Evolutionary conservation across 352 stramenopile genomes (phyloP), one percentile per base, ranked within the genome.

Genomic region (Phytophthora kernoviae): DNA sequence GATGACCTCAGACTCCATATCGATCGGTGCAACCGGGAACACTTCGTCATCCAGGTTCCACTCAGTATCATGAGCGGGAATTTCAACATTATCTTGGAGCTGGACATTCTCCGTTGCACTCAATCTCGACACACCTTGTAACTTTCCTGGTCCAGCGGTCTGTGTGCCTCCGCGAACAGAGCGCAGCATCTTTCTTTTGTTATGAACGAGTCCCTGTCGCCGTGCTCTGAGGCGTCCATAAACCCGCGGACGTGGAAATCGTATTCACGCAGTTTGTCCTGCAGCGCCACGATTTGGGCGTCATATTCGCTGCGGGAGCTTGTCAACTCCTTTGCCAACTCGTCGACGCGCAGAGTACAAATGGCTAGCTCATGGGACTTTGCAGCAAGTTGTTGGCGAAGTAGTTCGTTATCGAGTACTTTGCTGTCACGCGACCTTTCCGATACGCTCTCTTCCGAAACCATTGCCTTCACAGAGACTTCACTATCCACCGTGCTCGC

Each of bases 1-100:
- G 4, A 90, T 73, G 11, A 91, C 76, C 6, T 80, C 76, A n/a
- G 82, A 91, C 30, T 91, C 82, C 80, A 91, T 87, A 47, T 88
- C 72, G 40, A 91, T 87, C 8, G 79, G 82, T 1, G 74, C 79
- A 36, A 84, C 59, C 7, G 82, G 82, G 26, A 87, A 88, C 15
- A 90, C 65, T 30, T 91, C 82, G 32, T 82, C 65, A 52, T 91
- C 79, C 34, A 88, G n/a, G 5, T 71, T 54, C 82, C 82, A 91
- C 5, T 79, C 65, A 22, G 75, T 73, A 0, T 62, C 56, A 15
- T 67, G 68, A n/a, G 57, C 73, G 7, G 58, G 57, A 0, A 74
- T 62, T 22, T 62, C 75, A 6, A 65, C 70, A 41, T 57, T 68
- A 15, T 58, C 57, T 21, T 66, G 47, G 17, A 50, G 49, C 12